A percentile compares a stretch with the other conserved stretches of the same genome.
Evolutionary conservation across 2,329 filamentous ascomycete genomes (phyloP).

Genomic region (Parastagonospora avenae): DNA sequence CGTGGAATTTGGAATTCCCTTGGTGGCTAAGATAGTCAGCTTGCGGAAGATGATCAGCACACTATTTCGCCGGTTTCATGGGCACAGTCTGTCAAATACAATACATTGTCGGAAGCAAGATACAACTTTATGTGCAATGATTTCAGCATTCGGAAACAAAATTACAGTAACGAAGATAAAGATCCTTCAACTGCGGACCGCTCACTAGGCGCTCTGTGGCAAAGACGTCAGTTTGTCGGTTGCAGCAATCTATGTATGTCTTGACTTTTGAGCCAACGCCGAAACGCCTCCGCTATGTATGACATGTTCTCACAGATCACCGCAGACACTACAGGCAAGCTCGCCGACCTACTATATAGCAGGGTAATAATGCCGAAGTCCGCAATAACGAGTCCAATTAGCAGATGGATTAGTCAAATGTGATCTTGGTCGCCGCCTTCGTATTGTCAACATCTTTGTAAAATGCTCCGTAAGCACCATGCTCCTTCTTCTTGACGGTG

Average conservation of each 20-base stretch:
- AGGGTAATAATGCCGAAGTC: neutral
- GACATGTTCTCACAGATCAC: constrained; percentile 13
- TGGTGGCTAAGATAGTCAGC: neutral
- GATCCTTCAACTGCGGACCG: neutral
- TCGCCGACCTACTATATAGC: constrained; percentile 22
- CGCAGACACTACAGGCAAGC: constrained; percentile 22
- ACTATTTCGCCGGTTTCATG: too few species aligned
- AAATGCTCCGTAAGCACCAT: constrained; percentile 93
- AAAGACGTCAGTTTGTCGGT: neutral
- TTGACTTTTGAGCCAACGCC: constrained; percentile 22
- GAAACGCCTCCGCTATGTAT: constrained; percentile 30
- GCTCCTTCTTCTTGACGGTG: constrained; percentile 98
- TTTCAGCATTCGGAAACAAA: too few species aligned
- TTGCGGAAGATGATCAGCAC: neutral
- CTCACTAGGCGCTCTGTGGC: neutral
- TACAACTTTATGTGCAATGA: too few species aligned
- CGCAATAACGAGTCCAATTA: neutral
- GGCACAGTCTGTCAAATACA: too few species aligned
- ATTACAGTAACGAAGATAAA: neutral
- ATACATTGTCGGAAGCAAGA: too few species aligned
- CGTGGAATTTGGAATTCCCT: constrained; percentile 1
- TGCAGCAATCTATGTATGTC: constrained; percentile 4
- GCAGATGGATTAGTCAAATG: constrained; percentile 66
- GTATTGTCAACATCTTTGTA: constrained; percentile 87
- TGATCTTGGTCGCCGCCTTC: constrained; percentile 89